Base-by-base conservation (phyloP, 2,329 filamentous ascomycete species). In the Exophiala calicioides region DNA sequence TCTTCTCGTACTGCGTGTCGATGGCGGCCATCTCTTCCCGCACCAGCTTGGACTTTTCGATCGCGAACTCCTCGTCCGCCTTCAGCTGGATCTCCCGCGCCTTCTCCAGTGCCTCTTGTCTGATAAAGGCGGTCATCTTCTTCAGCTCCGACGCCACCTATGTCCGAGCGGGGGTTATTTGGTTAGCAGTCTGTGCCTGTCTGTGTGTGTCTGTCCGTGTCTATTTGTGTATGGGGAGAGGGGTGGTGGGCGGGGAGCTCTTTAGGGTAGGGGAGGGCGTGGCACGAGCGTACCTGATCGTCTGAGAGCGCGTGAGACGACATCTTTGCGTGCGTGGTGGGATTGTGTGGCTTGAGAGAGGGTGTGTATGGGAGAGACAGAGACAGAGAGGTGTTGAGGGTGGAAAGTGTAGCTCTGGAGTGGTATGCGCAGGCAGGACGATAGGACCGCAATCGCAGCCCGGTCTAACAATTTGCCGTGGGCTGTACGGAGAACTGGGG, bases 41-140 rank as follows among this genome's bases (percentile, higher is more conserved):
- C 62, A 97, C 93, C 39, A 98, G 88, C 79, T 95, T 96, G 63
- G 90, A 93, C 76, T 98, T 98, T 70, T 98, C 93, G 68, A 96
- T 97, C 68, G 89, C 88, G 73, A 97, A 97, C 73, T 98, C 93
- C 72, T 97, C 90, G 76, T 97, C 90, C 70, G 93, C 93, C 75
- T 97, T 97, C 75, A 97, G 86, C 66, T 93, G 83, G 72, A 98
- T 97, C 74, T 98, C 93, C 68, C 87, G 87, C 63, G 90, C 90
- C 75, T 98, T 98, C 70, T 98, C 93, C 65, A 86, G 81, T 50
- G 93, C 93, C 77, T 98, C 93, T 76, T 97, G 93, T 72, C 90
- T 88, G 83, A 98, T 98, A 82, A 98, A 98, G 68, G 90, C 91
- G 51, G 93, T 97, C 93, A 98, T 98, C 82, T 98, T 98, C 80